Percentiles rank a stretch among this genome's conserved stretches.
phyloP scores from a whole-genome alignment of 345 rosid genomes.

The Nasturtium officinale region DNA sequence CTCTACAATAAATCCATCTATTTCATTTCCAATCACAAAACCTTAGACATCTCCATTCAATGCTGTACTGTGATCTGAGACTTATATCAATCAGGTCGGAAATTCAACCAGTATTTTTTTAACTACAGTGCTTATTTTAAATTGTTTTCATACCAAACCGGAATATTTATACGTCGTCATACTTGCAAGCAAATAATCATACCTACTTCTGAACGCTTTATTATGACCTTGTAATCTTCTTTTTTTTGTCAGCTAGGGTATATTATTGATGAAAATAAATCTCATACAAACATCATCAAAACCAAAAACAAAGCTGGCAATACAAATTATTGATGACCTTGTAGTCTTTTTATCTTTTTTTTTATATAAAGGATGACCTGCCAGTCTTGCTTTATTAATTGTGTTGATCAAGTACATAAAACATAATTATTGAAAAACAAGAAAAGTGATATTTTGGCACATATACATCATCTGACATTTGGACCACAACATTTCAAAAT shows the following conservation, averaged over 20 bases:
- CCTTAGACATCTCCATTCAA: background rate
- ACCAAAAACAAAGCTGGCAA: too few species aligned
- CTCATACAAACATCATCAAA: too few species aligned
- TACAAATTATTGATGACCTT: too few species aligned
- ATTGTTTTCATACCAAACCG: constrained; percentile 1
- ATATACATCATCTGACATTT: constrained; percentile 11
- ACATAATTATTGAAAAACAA: too few species aligned
- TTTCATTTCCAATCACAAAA: too few species aligned
- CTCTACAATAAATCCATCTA: too few species aligned
- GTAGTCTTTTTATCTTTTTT: too few species aligned
- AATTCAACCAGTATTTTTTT: too few species aligned
- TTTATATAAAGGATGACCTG: too few species aligned
- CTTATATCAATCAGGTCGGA: background rate
- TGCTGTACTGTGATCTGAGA: background rate
- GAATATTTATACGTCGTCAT: background rate
- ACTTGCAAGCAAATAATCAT: constrained; percentile 7
- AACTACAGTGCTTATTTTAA: background rate
- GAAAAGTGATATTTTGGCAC: background rate
- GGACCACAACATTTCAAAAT: constrained; percentile 14
- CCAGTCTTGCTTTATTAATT: constrained; percentile 19
- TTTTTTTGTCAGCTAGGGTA: too few species aligned
- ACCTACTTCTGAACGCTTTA: constrained; percentile 7
- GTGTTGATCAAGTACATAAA: constrained; percentile 1
- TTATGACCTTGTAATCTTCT: too few species aligned
- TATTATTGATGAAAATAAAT: too few species aligned